These are phyloP conservation scores for Ophiosphaerella korrae DNA, from an alignment of 2,329 filamentous ascomycete genomes.

Conservation along the genomic window DNA sequence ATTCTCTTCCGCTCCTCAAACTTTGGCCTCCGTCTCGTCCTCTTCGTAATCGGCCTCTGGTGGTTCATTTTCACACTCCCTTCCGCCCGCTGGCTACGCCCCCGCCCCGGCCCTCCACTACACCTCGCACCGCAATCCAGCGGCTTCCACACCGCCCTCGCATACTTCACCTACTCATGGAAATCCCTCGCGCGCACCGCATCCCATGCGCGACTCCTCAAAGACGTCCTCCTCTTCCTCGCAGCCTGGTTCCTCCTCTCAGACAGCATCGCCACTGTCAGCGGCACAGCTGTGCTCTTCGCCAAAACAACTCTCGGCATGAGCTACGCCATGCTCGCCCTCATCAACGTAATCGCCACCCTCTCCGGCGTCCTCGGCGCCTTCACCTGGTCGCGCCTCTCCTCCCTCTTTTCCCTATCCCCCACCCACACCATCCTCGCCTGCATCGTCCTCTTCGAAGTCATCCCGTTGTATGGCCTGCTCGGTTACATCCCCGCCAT, in stretches of 20 bases:
- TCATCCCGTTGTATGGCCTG: conserved; percentile 91
- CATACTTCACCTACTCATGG: conserved; percentile 85
- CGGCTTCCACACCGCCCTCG: conserved; percentile 61
- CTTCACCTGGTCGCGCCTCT: conserved; percentile 85
- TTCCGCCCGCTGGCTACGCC: conserved; percentile 82
- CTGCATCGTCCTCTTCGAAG: conserved; percentile 88
- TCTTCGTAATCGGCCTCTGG: conserved; percentile 88
- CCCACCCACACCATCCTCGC: conserved; percentile 88
- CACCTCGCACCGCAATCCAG: conserved; percentile 33
- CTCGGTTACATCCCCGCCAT: conserved; percentile 85
- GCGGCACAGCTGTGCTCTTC: conserved; percentile 91
- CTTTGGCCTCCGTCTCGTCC: conserved; percentile 82
- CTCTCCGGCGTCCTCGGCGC: conserved; percentile 83
- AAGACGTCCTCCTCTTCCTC: conserved; percentile 79
- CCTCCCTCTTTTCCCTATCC: conserved; percentile 68
- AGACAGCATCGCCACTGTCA: conserved; percentile 92
- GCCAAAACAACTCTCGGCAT: conserved; percentile 93
- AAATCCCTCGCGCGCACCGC: conserved; percentile 81
- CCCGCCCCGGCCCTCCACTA: conserved; percentile 82
- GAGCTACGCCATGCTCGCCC: conserved; percentile 81
- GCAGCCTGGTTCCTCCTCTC: conserved; percentile 93
- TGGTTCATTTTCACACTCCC: conserved; percentile 93
- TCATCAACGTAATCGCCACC: conserved; percentile 94
- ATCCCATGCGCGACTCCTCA: conserved; percentile 71
- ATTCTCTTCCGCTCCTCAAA: conserved; percentile 67